Conservation (phyloP, 768 basidiomycete genomes). For the Baorangia bicolor region DNA sequence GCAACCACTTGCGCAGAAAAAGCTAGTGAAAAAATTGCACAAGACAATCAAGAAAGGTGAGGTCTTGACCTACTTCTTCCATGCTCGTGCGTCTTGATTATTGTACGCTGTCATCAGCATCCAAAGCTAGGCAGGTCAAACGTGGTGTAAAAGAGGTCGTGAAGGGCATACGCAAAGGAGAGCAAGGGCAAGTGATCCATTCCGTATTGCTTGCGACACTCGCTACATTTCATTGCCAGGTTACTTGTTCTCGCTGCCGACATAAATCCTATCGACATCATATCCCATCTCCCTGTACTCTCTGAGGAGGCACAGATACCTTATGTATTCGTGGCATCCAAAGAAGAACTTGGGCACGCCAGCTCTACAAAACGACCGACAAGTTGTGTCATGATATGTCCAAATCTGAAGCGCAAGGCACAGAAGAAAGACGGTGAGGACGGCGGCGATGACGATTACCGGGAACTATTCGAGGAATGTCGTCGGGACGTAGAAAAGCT, state of each 20-base stretch:
- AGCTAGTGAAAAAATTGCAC: slow-evolving; percentile 91
- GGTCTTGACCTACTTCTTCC: background rate
- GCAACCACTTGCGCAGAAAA: slow-evolving; percentile 88
- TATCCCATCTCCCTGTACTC: slow-evolving; percentile 92
- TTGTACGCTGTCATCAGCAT: slow-evolving; percentile 50
- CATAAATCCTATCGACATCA: slow-evolving; percentile 98
- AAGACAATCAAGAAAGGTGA: slow-evolving; percentile 91
- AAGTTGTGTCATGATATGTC: slow-evolving; percentile 95
- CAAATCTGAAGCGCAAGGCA: slow-evolving; percentile 69
- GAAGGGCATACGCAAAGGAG: slow-evolving; percentile 95
- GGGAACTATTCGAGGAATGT: slow-evolving; percentile 84
- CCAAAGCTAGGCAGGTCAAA: slow-evolving; percentile 93
- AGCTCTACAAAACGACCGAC: slow-evolving; percentile 98
- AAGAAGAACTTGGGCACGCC: slow-evolving; percentile 94
- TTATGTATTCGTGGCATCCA: slow-evolving; percentile 86
- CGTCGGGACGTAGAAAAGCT: slow-evolving; percentile 81
- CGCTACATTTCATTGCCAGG: slow-evolving; percentile 38
- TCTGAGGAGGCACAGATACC: slow-evolving; percentile 93
- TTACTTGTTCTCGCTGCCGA: slow-evolving; percentile 92
- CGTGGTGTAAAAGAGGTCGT: slow-evolving; percentile 98
- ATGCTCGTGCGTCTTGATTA: background rate
- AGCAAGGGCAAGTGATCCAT: slow-evolving; percentile 73
- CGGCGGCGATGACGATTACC: slow-evolving; percentile 80
- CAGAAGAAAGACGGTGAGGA: slow-evolving; percentile 62
- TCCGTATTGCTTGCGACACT: background rate